phyloP scores from a whole-genome alignment of 2,329 filamentous ascomycete species.

The Colletotrichum cereale region DNA sequence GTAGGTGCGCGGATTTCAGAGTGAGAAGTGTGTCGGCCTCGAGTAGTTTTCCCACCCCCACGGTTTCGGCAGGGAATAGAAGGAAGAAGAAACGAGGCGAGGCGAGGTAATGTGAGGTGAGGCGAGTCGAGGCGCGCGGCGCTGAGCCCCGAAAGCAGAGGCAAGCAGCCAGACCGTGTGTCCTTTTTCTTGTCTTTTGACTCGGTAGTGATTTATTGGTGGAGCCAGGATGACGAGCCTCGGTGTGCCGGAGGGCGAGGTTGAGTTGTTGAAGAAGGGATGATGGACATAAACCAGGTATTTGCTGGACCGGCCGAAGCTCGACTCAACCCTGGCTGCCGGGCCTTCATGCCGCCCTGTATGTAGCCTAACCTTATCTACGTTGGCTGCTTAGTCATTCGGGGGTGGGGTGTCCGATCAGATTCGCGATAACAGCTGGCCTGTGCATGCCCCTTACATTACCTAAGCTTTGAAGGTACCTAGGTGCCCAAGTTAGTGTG shows the following conservation, averaged over 20 bases:
- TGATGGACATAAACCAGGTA: neutral
- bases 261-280: slow-evolving; percentile 29
- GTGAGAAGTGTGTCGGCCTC: neutral
- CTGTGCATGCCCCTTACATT: neutral
- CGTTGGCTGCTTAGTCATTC: slow-evolving; percentile 24
- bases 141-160: slow-evolving; percentile 4
- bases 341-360: neutral
- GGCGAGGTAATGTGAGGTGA: neutral
- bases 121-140: slow-evolving; percentile 13
- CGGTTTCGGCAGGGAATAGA: slow-evolving; percentile 20
- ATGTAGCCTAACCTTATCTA: slow-evolving; percentile 6
- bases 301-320: slow-evolving; percentile 18
- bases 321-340: slow-evolving; percentile 23
- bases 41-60: slow-evolving; percentile 9
- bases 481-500: too few species aligned
- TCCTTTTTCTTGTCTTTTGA: neutral
- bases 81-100: slow-evolving; percentile 4
- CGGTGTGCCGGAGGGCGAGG: slow-evolving; percentile 13
- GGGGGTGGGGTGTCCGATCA: slow-evolving; percentile 4
- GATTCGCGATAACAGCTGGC: slow-evolving; percentile 1
- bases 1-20: slow-evolving; percentile 3
- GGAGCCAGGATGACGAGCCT: slow-evolving; percentile 16
- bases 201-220: slow-evolving; percentile 1
- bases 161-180: slow-evolving; percentile 32
- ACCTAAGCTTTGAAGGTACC: neutral